Percentiles rank a stretch among this genome's conserved stretches.
Evolutionary conservation across 2,329 filamentous ascomycete genomes (phyloP).

Genomic region (Xylariomycetidae sp.): DNA sequence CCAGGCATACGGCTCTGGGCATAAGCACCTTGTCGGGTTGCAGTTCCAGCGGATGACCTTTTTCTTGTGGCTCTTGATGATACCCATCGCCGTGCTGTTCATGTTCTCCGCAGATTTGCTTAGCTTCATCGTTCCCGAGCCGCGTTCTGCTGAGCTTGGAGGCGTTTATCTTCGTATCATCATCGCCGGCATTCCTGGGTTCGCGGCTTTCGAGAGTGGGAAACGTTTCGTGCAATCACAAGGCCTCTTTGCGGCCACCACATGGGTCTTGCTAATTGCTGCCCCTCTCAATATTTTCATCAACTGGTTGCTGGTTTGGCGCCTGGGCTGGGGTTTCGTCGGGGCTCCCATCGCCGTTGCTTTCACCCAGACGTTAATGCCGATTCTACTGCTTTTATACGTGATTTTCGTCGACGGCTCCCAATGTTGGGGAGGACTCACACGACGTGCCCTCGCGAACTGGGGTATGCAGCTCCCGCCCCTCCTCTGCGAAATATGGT

Average conservation of each 20-base stretch:
- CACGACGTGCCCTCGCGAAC: slow-evolving; percentile 61
- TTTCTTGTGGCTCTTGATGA: slow-evolving; percentile 64
- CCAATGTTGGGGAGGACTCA: slow-evolving; percentile 78
- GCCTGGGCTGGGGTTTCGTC: slow-evolving; percentile 60
- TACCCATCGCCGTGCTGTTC: slow-evolving; percentile 69
- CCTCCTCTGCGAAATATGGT: not conserved
- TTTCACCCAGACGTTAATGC: slow-evolving; percentile 69
- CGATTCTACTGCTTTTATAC: slow-evolving; percentile 66
- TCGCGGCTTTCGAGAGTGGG: slow-evolving; percentile 67
- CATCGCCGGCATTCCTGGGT: slow-evolving; percentile 66
- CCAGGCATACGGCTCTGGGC: slow-evolving; percentile 88
- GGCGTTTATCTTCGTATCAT: slow-evolving; percentile 68
- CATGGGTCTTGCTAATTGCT: slow-evolving; percentile 69
- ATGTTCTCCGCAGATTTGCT: slow-evolving; percentile 61
- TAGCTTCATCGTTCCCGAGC: slow-evolving; percentile 60
- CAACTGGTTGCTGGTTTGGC: slow-evolving; percentile 77
- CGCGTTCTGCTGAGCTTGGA: slow-evolving; percentile 63
- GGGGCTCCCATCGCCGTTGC: slow-evolving; percentile 74
- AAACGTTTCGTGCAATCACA: slow-evolving; percentile 81
- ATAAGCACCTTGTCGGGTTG: slow-evolving; percentile 79
- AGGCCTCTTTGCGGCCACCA: slow-evolving; percentile 72
- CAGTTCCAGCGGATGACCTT: slow-evolving; percentile 76
- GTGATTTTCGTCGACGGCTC: slow-evolving; percentile 64
- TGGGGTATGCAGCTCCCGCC: slow-evolving; percentile 44
- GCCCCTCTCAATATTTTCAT: slow-evolving; percentile 71